These are phyloP conservation scores for Solanum sejunctum DNA, from an alignment of 257 asterid genomes.

Conservation along the genomic window DNA sequence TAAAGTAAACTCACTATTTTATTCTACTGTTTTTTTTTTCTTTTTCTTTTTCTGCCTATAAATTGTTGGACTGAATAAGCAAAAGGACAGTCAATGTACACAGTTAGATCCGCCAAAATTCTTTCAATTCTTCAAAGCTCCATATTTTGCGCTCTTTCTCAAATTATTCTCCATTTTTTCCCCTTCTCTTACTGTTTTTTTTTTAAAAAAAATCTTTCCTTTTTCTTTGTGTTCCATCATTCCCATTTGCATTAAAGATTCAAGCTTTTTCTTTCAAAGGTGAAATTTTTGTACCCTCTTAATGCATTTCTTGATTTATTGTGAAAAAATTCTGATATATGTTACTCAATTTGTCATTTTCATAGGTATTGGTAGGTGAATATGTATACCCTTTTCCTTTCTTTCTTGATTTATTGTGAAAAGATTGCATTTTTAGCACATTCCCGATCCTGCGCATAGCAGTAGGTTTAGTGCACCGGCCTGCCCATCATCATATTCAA, in stretches of 20 bases:
- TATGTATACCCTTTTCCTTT: background rate
- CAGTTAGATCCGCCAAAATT: background rate
- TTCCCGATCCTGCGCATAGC: too few relatives aligned
- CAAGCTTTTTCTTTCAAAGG: background rate
- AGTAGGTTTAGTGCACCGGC: too few relatives aligned
- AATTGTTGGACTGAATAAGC: background rate
- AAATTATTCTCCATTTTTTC: background rate
- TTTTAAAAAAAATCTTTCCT: background rate
- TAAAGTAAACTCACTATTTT: background rate
- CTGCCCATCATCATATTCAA: background rate
- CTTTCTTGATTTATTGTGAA: background rate
- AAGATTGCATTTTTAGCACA: background rate
- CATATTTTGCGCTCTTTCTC: background rate
- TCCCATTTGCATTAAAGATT: background rate
- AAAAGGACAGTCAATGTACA: background rate
- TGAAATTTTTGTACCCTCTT: background rate
- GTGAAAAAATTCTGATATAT: background rate
- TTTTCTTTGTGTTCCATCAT: background rate
- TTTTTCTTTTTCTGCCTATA: background rate
- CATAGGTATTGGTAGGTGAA: background rate
- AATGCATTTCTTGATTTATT: background rate
- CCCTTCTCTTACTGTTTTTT: background rate
- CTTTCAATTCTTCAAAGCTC: background rate
- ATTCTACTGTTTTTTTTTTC: background rate
- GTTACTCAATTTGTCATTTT: background rate